Conservation (phyloP, 129 eudicot species). For the sunflower (Helianthus annuus) region DNA sequence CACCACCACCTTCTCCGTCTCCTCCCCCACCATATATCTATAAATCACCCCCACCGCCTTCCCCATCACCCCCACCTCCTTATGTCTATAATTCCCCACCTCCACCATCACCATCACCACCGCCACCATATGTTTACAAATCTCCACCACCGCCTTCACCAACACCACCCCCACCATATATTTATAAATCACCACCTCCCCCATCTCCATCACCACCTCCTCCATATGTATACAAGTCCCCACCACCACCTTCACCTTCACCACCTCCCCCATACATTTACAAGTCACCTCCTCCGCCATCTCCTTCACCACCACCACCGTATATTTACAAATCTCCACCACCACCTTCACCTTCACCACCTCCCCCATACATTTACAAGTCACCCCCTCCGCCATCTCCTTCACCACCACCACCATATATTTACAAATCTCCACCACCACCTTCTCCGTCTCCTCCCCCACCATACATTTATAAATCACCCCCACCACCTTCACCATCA, state of each 20-base stretch:
- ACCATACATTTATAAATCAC: background rate
- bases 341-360: constrained; percentile 3
- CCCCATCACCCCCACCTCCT: background rate
- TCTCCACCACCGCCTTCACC: constrained; percentile 12
- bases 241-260: constrained; percentile 18
- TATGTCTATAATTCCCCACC: background rate
- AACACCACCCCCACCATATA: background rate
- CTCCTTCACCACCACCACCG: constrained; percentile 22
- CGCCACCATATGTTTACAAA: background rate
- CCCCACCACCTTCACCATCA: constrained; percentile 21
- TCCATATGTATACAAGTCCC: constrained; percentile 1
- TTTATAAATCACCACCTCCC: background rate
- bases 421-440: constrained; percentile 18
- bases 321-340: constrained; percentile 23
- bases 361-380: constrained; percentile 2
- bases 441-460: constrained; percentile 16
- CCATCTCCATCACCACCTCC: constrained; percentile 2
- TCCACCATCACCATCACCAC: background rate
- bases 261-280: constrained; percentile 16
- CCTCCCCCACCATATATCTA: constrained; percentile 11
- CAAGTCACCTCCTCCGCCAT: constrained; percentile 18
- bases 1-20: background rate
- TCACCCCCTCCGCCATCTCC: constrained; percentile 20
- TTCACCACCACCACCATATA: constrained; percentile 8
- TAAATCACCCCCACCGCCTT: constrained; percentile 22